Percentiles rank a stretch among this genome's conserved stretches.
These are phyloP conservation scores for Lachancea dasiensis DNA, from an alignment of 805 yeast species.

Conservation along the genomic window DNA sequence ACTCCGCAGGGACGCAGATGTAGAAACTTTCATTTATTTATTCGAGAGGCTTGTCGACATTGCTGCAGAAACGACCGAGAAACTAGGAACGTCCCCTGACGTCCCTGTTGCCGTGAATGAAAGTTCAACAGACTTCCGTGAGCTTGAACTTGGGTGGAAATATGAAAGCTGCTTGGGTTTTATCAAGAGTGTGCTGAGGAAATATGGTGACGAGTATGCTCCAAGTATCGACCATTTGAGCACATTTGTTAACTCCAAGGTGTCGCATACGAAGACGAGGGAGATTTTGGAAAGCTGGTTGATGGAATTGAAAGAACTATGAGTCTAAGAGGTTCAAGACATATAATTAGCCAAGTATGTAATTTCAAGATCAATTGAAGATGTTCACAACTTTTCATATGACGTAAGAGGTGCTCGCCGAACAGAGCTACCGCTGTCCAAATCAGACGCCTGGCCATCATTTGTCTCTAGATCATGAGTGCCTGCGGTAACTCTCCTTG, in stretches of 20 bases:
- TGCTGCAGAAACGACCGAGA: conserved; percentile 17
- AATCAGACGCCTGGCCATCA: conserved; percentile 6
- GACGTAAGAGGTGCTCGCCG: conserved; percentile 9
- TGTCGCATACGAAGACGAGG: conserved; percentile 32
- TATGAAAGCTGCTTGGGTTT: conserved; percentile 35
- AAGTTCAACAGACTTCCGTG: conserved; percentile 27
- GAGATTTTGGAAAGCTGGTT: conserved; percentile 30
- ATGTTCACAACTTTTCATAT: background rate
- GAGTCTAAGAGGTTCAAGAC: background rate
- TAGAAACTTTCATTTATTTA: conserved; percentile 27
- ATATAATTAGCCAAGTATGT: background rate
- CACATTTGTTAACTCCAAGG: conserved; percentile 30
- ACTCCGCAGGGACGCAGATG: conserved; percentile 16
- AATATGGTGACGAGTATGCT: conserved; percentile 40
- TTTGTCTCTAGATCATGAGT: conserved; percentile 1
- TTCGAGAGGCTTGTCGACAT: conserved; percentile 25
- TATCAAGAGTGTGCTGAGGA: conserved; percentile 37
- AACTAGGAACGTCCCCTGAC: conserved; percentile 20
- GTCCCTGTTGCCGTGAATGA: conserved; percentile 24
- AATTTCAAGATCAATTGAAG: background rate
- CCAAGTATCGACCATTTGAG: conserved; percentile 30
- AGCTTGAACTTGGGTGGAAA: conserved; percentile 38
- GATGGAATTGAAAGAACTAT: conserved; percentile 24
- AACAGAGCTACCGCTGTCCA: conserved; percentile 15
- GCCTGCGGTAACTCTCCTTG: conserved; percentile 12